Evolutionary conservation across 1,284 basidiomycete species (phyloP), one percentile per base, ranked within the genome.

Genomic region (Fomitopsis schrenkii): DNA sequence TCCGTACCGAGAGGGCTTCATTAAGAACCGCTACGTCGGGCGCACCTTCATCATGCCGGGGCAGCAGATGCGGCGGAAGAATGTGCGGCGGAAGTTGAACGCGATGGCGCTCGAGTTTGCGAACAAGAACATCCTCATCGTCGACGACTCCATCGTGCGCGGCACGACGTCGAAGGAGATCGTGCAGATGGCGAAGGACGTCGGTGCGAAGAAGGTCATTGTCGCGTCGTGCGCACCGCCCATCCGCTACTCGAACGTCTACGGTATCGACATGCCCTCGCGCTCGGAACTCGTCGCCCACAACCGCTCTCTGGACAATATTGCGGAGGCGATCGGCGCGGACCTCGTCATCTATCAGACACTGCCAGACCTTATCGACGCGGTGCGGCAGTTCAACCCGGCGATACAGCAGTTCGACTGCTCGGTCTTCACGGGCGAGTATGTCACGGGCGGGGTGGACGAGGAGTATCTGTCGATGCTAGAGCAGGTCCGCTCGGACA

Each of bases 11-110:
- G 97, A 99, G 80, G 97, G 97, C 3, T 99, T 99, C 75, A 89
- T 99, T 70, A 99, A 99, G 83, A 99, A 99, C 77, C 89, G 97
- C 53, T 99, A 99, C 78, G 94, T 99, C 54, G 97, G 97, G 3
- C 82, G 97, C 64, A 99, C 97, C 0, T 99, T 99, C 76, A 99
- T 99, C 79, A 99, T 99, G 97, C 97, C 97, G 8, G 97, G 97
- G 28, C 97, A 99, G 73, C 90, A 92, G 74, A 91, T 92, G 85
- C 84, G 93, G 88, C 88, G 85, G 68, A 98, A 97, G 82, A 99
- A 97, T 72, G 97, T 99, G 15, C 83, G 97, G 62, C 83, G 92
- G 67, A 99, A 99, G 77, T 80, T 99, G 63, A 99, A 99, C 74
- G 97, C 97, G 3, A 99, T 99, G 96, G 96, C 97, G n/a, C 83